Conservation (phyloP, 495 filamentous ascomycete genomes). For the Daldinia bambusicola region DNA sequence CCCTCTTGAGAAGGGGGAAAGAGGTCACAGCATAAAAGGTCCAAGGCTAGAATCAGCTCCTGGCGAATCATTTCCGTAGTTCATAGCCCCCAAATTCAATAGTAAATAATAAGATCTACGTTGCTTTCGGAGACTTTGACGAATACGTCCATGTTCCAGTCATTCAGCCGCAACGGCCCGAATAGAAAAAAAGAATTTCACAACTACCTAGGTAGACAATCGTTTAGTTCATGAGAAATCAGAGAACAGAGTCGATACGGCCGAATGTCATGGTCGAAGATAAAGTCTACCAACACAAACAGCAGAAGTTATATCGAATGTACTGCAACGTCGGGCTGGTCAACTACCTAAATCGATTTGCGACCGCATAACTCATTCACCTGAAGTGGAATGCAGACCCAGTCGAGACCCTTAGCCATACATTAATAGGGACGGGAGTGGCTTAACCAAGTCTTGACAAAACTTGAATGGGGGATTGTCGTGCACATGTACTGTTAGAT, state of each 20-base stretch:
- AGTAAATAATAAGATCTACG: neutral
- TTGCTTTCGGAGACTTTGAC: neutral
- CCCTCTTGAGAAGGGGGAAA: neutral
- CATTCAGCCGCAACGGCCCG: conserved; percentile 1
- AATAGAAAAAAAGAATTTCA: neutral
- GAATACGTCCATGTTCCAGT: neutral
- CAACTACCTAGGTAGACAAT: no score
- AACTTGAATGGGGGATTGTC: neutral
- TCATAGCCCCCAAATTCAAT: neutral
- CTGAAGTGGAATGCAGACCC: neutral
- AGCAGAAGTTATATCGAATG: neutral
- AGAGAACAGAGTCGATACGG: neutral
- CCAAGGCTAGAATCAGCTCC: neutral
- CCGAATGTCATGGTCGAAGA: neutral
- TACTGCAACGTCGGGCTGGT: conserved; percentile 1
- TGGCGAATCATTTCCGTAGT: neutral
- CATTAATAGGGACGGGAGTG: neutral
- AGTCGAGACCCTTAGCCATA: neutral
- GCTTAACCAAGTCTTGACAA: neutral
- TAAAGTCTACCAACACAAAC: neutral
- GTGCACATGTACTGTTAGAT: neutral
- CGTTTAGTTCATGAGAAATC: neutral
- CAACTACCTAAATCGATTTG: neutral
- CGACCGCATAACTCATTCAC: neutral
- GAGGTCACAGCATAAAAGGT: neutral